phyloP scores from a whole-genome alignment of 345 rosid species.

The Kernera saxatilis region DNA sequence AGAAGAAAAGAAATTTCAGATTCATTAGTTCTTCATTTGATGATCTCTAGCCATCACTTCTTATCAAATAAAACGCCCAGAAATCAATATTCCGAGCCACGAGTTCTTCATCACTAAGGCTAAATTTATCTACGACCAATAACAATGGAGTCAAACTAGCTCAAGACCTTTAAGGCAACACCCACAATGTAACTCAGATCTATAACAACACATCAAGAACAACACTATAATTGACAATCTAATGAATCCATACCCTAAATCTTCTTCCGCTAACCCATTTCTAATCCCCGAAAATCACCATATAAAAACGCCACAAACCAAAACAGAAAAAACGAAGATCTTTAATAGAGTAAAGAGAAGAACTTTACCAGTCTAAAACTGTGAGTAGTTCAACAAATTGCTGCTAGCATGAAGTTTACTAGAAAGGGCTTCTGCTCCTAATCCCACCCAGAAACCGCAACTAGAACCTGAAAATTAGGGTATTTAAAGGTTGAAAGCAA shows the following conservation, averaged over 20 bases:
- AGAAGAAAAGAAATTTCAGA: neutral
- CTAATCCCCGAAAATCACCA: neutral
- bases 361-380: slow-evolving; percentile 16
- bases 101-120: neutral
- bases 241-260: neutral
- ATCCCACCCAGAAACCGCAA: slow-evolving; percentile 31
- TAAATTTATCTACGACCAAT: neutral
- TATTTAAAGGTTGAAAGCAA: neutral
- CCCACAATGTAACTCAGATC: slow-evolving; percentile 24
- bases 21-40: neutral
- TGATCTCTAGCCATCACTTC: neutral
- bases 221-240: neutral
- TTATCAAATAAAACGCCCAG: neutral
- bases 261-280: slow-evolving; percentile 2
- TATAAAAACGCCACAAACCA: neutral
- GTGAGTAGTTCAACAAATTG: slow-evolving; percentile 14
- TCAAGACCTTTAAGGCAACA: neutral
- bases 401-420: slow-evolving; percentile 16
- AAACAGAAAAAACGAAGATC: neutral
- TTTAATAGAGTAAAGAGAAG: slow-evolving; percentile 4
- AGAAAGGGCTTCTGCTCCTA: slow-evolving; percentile 23
- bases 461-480: slow-evolving; percentile 18
- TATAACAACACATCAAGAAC: neutral
- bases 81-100: neutral
- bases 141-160: slow-evolving; percentile 1